Base-by-base conservation (phyloP, 2,329 filamentous ascomycete species). In the Cladophialophora exuberans region DNA sequence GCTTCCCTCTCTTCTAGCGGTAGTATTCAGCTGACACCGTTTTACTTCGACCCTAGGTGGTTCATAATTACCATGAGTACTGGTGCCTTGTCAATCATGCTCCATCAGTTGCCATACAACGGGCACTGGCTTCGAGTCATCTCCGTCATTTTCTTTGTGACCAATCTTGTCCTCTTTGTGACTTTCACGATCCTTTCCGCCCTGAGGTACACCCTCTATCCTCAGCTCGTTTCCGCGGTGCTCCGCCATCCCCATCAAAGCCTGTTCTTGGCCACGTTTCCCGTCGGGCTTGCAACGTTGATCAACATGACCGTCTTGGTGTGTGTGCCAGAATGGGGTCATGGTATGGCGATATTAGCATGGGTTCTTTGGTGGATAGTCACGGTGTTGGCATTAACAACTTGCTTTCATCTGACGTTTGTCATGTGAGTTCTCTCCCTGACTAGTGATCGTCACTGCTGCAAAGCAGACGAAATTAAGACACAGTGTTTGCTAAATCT, bases 221-320 rank as follows among this genome's bases (percentile, higher is more conserved):
- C 84, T 0, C 76, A 80, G 48, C 83, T 88, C 20, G 89, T 84
- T 78, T 65, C 56, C 0, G 80, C 78, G 7, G 87, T 89, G 84
- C 78, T 89, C 25, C 71, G 74, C 1, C 83, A 89, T 66, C 85
- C 83, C 0, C 79, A 78, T 1, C 84, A 90, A 65, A 84, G 82
- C 1, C 75, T 89, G 44, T 89, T 89, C 61, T 69, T 89, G 3
- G 86, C 82, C 0, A 85, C 83, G 0, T 79, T 87, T 33, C 85
- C 85, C 0, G 88, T 88, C 83, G 84, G 79, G 0, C 78, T 88
- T 52, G 81, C 83, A 0, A 88, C 85, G 1, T 83, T 88, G 36
- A 80, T 88, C 57, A 84, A 85, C 57, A 85, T 86, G 79, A 79
- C 83, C 65, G 75, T 83, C 13, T 75, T 83, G 28, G 74, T 83